Conservation (phyloP, 2,329 filamentous ascomycete genomes). For the Raffaelea albimanens region DNA sequence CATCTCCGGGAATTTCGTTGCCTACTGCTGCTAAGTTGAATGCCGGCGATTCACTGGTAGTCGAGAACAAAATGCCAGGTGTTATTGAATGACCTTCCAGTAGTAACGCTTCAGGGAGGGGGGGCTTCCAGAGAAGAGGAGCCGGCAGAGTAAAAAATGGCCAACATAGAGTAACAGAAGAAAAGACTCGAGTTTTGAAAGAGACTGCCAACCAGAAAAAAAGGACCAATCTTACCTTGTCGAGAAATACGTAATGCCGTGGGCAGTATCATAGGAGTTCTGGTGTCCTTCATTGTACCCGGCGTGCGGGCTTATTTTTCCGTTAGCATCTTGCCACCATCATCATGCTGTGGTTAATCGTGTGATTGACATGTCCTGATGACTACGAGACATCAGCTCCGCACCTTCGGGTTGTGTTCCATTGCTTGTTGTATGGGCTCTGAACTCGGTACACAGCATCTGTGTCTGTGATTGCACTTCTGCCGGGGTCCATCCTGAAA, state of each 20-base stretch:
- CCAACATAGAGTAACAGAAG: too few relatives aligned
- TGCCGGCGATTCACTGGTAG: slow-evolving; percentile 21
- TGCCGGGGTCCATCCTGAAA: slow-evolving; percentile 4
- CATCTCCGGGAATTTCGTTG: slow-evolving; percentile 28
- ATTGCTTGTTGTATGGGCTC: slow-evolving; percentile 5
- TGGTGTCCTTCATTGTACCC: slow-evolving; percentile 25
- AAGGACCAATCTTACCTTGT: slow-evolving; percentile 20
- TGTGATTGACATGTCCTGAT: too few relatives aligned
- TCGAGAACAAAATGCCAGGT: slow-evolving; percentile 33
- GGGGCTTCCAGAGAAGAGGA: neutral
- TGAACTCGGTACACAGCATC: slow-evolving; percentile 7
- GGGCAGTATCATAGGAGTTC: slow-evolving; percentile 22
- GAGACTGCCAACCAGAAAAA: neutral
- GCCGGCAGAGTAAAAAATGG: too few relatives aligned
- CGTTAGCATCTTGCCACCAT: slow-evolving; percentile 8
- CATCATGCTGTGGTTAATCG: too few relatives aligned
- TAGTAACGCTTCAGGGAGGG: too few relatives aligned
- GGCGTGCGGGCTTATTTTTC: slow-evolving; percentile 18
- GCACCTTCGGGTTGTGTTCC: slow-evolving; percentile 12
- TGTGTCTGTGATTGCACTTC: slow-evolving; percentile 1
- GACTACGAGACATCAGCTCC: slow-evolving; percentile 2
- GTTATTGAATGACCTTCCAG: too few relatives aligned
- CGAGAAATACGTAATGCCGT: slow-evolving; percentile 16
- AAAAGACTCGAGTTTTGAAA: neutral
- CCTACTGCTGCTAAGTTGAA: slow-evolving; percentile 8